phyloP scores from a whole-genome alignment of 345 rosid genomes.

The Turnera subulata region DNA sequence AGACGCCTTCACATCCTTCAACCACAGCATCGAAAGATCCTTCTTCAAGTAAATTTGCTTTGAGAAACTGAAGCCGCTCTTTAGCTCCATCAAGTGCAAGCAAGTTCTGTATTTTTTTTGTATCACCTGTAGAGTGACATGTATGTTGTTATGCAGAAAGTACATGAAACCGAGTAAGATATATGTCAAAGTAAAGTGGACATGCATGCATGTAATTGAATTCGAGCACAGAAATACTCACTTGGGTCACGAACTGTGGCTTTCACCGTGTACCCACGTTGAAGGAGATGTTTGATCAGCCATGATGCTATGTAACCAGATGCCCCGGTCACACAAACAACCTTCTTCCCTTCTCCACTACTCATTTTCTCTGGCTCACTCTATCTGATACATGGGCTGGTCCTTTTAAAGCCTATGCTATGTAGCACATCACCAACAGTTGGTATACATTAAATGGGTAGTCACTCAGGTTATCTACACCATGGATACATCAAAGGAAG shows the following conservation, averaged over 20 bases:
- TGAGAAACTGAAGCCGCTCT: constrained; percentile 9
- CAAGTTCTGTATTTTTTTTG: constrained; percentile 5
- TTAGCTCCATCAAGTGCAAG: constrained; percentile 13
- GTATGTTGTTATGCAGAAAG: neutral
- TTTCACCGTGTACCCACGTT: constrained; percentile 15
- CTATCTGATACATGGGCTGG: too few relatives aligned
- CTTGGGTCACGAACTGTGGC: constrained; percentile 24
- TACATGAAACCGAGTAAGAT: neutral
- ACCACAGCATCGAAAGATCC: constrained; percentile 11
- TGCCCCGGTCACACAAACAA: constrained; percentile 17
- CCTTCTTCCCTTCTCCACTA: constrained; percentile 13
- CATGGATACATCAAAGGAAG: too few relatives aligned
- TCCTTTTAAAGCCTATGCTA: too few relatives aligned
- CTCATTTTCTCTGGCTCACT: neutral
- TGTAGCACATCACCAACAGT: too few relatives aligned
- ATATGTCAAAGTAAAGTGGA: too few relatives aligned
- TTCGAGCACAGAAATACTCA: neutral
- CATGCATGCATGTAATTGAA: too few relatives aligned
- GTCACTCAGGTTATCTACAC: too few relatives aligned
- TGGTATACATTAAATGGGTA: too few relatives aligned
- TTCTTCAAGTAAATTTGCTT: constrained; percentile 9
- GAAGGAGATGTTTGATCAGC: constrained; percentile 18
- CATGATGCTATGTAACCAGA: constrained; percentile 25
- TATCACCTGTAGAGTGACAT: constrained; percentile 9
- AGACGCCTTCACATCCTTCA: constrained; percentile 11